These are phyloP conservation scores for Exophiala aquamarina DNA, from an alignment of 2,329 filamentous ascomycete genomes.

Conservation along the genomic window DNA sequence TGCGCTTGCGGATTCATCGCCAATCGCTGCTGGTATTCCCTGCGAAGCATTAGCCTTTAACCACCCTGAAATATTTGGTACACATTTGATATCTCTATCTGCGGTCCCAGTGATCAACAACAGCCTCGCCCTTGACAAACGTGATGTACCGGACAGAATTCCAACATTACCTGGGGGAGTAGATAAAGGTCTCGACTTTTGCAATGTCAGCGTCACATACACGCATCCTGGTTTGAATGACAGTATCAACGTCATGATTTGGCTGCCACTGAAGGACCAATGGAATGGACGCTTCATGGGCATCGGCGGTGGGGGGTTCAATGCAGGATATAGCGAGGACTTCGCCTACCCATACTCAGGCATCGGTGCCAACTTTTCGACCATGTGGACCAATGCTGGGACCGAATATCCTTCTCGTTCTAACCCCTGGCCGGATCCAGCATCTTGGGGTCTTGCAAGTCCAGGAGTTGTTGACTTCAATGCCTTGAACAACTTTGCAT, in stretches of 20 bases:
- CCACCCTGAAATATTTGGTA: no score
- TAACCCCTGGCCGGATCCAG: neutral
- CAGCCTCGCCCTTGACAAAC: no score
- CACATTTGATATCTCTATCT: no score
- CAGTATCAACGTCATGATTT: conserved; percentile 37
- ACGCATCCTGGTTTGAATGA: no score
- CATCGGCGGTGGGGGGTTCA: conserved; percentile 39
- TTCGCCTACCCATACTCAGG: conserved; percentile 9
- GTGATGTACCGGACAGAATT: no score
- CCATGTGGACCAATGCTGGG: conserved; percentile 26
- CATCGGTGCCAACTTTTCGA: conserved; percentile 21
- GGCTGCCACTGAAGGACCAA: conserved; percentile 32
- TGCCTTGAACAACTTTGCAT: conserved; percentile 37
- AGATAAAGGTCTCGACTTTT: conserved; percentile 3
- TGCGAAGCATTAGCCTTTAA: no score
- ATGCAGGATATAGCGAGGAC: conserved; percentile 3
- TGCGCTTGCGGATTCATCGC: no score
- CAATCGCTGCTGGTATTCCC: no score
- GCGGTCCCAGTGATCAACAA: no score
- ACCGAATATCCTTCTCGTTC: neutral
- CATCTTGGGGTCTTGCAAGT: conserved; percentile 7
- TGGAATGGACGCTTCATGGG: conserved; percentile 43
- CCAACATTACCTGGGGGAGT: no score
- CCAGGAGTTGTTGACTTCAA: conserved; percentile 35
- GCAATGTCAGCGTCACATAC: conserved; percentile 30